A percentile compares a stretch with the other conserved stretches of the same genome.
Evolutionary conservation across 768 basidiomycete species (phyloP).

Genomic region (Leccinum barrowsii): DNA sequence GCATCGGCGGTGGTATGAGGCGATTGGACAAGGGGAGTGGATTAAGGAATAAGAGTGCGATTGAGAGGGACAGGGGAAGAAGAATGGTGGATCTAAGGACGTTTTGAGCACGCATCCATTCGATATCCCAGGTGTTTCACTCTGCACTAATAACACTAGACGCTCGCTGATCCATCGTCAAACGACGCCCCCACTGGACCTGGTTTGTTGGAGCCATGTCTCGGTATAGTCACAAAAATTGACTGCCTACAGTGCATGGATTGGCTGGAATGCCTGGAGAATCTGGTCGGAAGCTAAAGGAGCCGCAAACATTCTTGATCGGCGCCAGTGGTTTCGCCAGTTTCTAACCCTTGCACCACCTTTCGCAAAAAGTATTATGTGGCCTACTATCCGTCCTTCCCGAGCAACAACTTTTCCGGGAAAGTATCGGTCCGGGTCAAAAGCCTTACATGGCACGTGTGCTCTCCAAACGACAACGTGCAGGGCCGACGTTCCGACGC

Average conservation of each 20-base stretch:
- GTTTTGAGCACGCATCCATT: slow-evolving; percentile 25
- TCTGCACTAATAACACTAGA: not conserved
- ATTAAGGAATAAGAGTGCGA: slow-evolving; percentile 59
- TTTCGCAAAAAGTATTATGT: slow-evolving; percentile 1
- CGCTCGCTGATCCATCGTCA: not conserved
- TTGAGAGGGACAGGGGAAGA: slow-evolving; percentile 83
- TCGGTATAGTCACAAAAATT: not conserved
- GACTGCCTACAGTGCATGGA: not conserved
- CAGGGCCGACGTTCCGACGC: not conserved
- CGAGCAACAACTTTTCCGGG: slow-evolving; percentile 8
- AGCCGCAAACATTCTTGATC: not conserved
- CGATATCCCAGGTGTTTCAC: not conserved
- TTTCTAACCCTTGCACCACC: not conserved
- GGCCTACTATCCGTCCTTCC: not conserved
- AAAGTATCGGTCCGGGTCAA: not conserved
- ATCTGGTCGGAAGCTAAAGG: not conserved
- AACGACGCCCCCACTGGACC: not conserved
- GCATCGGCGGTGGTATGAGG: slow-evolving; percentile 67
- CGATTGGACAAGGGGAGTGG: slow-evolving; percentile 76
- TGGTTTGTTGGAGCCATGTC: not conserved
- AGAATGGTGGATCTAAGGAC: slow-evolving; percentile 66
- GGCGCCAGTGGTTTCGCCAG: not conserved
- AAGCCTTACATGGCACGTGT: slow-evolving; percentile 9
- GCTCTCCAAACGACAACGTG: slow-evolving; percentile 11
- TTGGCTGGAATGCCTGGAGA: not conserved